Base-by-base conservation (phyloP, 2,329 filamentous ascomycete species). In the Fusarium brachygibbosum region DNA sequence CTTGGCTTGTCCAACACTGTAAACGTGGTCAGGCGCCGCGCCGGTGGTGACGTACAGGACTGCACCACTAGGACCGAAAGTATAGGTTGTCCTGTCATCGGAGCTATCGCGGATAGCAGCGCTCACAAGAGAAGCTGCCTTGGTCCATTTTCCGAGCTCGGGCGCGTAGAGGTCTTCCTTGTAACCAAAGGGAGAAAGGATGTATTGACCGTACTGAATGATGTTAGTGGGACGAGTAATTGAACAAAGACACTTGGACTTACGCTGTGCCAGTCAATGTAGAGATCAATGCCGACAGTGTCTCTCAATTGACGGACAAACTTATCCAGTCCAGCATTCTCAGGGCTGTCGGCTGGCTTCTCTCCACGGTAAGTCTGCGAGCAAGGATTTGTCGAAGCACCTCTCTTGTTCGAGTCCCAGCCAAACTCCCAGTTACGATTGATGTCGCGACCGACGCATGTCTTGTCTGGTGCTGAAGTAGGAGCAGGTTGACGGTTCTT, bases 361-460 rank as follows among this genome's bases (percentile, higher is more conserved):
- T 76, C 68, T 31, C 83, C 83, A 68, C 77, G 78, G 72, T 83
- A 87, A 1, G 77, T 80, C 70, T 86, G 77, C 3, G 75, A 77
- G 76, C 85, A 86, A 21, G 85, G 83, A 69, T 85, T 77, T 3
- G 82, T 83, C 0, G 82, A 85, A 5, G 82, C 80, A 34, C 84
- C 84, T 17, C 76, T 79, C 6, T 78, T 75, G 17, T 78, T 78
- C 2, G 81, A 71, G 51, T 79, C 79, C 85, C 85, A 87, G 55
- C 77, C 78, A 58, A 81, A 84, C 35, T 81, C 80, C 85, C 84
- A 87, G 75, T 86, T 86, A 52, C 85, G 81, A 75, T 87, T 87
- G 67, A 85, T 81, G 65, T 87, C 85, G 9, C 79, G 79, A n/a
- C 85, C 86, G 45, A 82, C 63, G 71, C 85, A 87, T 44, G 73